Percentiles rank a stretch among this genome's conserved stretches.
These are phyloP conservation scores for Xylariaceae sp. DNA, from an alignment of 2,329 filamentous ascomycete species.

Conservation along the genomic window DNA sequence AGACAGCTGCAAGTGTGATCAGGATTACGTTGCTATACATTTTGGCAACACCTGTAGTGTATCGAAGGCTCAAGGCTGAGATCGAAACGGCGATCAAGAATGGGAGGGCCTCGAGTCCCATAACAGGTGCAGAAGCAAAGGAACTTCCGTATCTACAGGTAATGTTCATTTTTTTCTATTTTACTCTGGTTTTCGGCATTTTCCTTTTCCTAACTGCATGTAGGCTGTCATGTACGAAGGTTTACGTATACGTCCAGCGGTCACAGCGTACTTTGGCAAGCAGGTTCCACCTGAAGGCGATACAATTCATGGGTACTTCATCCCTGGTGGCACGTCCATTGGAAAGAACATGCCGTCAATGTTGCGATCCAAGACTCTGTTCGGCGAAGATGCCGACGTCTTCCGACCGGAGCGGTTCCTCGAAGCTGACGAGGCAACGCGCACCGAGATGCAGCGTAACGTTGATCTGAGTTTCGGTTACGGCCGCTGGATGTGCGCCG, in stretches of 20 bases:
- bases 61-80: constrained; percentile 53
- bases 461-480: constrained; percentile 50
- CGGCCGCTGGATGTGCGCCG: constrained; percentile 50
- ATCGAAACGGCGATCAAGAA: constrained; percentile 45
- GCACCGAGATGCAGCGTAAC: constrained; percentile 43
- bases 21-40: constrained; percentile 56
- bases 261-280: constrained; percentile 38
- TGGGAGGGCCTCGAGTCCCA: constrained; percentile 43
- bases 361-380: constrained; percentile 41
- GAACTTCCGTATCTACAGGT: constrained; percentile 42
- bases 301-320: constrained; percentile 41
- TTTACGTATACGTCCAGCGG: constrained; percentile 46
- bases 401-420: constrained; percentile 55
- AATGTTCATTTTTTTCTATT: background rate
- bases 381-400: constrained; percentile 47
- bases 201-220: background rate
- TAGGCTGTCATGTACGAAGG: constrained; percentile 49
- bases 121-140: constrained; percentile 41
- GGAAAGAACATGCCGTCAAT: constrained; percentile 46
- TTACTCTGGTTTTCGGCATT: background rate
- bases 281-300: constrained; percentile 41
- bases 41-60: constrained; percentile 52
- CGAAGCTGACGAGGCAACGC: constrained; percentile 41
- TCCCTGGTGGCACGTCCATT: constrained; percentile 48
- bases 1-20: constrained; percentile 58